Conservation (phyloP, 345 rosid genomes). For the Lenwebbia sp. region DNA sequence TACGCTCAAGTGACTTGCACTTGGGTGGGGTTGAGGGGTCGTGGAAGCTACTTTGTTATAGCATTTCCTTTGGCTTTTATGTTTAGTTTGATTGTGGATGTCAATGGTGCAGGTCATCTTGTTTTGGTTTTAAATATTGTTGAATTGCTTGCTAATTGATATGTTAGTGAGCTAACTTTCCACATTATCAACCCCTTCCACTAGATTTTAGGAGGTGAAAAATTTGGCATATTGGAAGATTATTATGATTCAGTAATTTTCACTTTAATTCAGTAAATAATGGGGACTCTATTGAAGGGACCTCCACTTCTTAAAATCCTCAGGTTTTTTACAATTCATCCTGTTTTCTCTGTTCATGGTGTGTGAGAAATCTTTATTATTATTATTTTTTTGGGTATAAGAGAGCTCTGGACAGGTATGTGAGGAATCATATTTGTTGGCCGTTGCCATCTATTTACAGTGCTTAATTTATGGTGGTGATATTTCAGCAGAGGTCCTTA, state of each 20-base stretch:
- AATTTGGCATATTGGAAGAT: neutral
- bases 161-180: neutral
- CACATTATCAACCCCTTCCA: neutral
- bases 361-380: neutral
- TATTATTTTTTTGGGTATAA: neutral
- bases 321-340: neutral
- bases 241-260: neutral
- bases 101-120: neutral
- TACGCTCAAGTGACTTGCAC: neutral
- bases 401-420: neutral
- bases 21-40: neutral
- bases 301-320: neutral
- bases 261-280: neutral
- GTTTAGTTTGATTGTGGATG: neutral
- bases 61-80: neutral
- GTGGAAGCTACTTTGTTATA: neutral
- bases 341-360: neutral
- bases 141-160: neutral
- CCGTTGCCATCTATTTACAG: neutral
- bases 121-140: neutral
- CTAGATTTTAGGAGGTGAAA: neutral
- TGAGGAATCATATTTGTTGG: neutral
- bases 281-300: neutral
- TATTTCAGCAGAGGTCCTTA: slow-evolving; percentile 19
- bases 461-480: neutral